These are phyloP conservation scores for Samsoniella hepiali DNA, from an alignment of 2,329 filamentous ascomycete genomes.

Conservation along the genomic window DNA sequence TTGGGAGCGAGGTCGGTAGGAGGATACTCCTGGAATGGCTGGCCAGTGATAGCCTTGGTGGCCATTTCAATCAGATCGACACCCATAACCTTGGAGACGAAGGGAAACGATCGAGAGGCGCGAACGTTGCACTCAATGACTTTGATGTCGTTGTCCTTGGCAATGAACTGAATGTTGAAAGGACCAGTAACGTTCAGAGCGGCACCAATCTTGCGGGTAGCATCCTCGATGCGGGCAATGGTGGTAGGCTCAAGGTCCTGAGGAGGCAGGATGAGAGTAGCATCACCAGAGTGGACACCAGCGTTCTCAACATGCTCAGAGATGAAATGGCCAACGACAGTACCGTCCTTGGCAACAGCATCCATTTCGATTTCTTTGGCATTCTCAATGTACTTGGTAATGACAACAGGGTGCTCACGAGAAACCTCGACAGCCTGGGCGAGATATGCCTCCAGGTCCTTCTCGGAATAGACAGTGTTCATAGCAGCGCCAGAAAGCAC, in stretches of 20 bases:
- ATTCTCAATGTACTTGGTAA: slow-evolving; percentile 99
- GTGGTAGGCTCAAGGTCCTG: slow-evolving; percentile 90
- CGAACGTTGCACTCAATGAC: slow-evolving; percentile 99
- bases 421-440: slow-evolving; percentile 91
- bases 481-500: slow-evolving; percentile 96
- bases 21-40: slow-evolving; percentile 80
- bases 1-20: slow-evolving; percentile 69
- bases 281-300: slow-evolving; percentile 96
- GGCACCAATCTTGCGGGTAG: slow-evolving; percentile 89
- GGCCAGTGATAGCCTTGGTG: slow-evolving; percentile 89
- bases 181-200: slow-evolving; percentile 95
- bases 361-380: slow-evolving; percentile 99
- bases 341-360: slow-evolving; percentile 86
- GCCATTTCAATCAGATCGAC: slow-evolving; percentile 98
- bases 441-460: slow-evolving; percentile 84
- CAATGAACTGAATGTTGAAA: slow-evolving; percentile 99
- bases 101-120: slow-evolving; percentile 93
- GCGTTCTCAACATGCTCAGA: slow-evolving; percentile 99
- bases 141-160: slow-evolving; percentile 99
- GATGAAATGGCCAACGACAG: slow-evolving; percentile 91
- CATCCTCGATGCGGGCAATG: slow-evolving; percentile 86
- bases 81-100: slow-evolving; percentile 98
- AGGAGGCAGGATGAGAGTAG: slow-evolving; percentile 89
- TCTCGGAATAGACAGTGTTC: slow-evolving; percentile 98
- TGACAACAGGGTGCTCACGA: slow-evolving; percentile 92